These are phyloP conservation scores for Syncephalastrum monosporum DNA, from an alignment of 371 early-diverging fungal genomes.

Conservation along the genomic window DNA sequence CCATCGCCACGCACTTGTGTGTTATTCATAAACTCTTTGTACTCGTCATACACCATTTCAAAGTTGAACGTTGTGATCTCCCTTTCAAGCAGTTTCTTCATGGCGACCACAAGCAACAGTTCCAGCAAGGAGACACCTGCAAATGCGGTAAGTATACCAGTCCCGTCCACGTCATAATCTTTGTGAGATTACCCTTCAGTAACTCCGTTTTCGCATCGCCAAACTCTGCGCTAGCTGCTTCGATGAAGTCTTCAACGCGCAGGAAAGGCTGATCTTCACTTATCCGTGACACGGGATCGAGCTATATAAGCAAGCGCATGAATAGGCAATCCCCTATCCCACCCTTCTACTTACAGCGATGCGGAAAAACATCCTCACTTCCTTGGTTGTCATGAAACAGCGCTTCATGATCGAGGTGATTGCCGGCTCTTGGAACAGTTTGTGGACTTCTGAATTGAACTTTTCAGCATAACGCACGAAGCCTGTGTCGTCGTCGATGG, in stretches of 20 bases:
- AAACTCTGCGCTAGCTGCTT: constrained; percentile 45
- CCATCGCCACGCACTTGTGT: constrained; percentile 53
- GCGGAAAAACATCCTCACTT: constrained; percentile 58
- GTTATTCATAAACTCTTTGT: constrained; percentile 74
- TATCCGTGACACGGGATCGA: constrained; percentile 56
- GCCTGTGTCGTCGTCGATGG: constrained; percentile 5
- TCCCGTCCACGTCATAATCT: background rate
- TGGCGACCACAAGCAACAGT: constrained; percentile 77
- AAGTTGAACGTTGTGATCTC: constrained; percentile 82
- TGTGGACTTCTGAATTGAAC: constrained; percentile 41
- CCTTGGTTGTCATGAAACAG: constrained; percentile 63
- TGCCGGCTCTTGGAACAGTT: constrained; percentile 48
- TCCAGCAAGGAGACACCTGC: constrained; percentile 76
- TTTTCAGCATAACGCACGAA: constrained; percentile 15
- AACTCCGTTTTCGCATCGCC: constrained; percentile 64
- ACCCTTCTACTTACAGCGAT: constrained; percentile 51
- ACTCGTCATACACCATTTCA: constrained; percentile 92
- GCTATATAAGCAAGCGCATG: constrained; percentile 31
- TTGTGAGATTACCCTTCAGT: constrained; percentile 46
- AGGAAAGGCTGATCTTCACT: constrained; percentile 44
- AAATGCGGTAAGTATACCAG: background rate
- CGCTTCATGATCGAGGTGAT: constrained; percentile 49
- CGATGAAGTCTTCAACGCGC: constrained; percentile 37
- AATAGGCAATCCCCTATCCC: background rate
- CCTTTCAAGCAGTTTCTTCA: constrained; percentile 67